Evolutionary conservation across 2,329 filamentous ascomycete species (phyloP).

Genomic region (Raffaelea arxii): DNA sequence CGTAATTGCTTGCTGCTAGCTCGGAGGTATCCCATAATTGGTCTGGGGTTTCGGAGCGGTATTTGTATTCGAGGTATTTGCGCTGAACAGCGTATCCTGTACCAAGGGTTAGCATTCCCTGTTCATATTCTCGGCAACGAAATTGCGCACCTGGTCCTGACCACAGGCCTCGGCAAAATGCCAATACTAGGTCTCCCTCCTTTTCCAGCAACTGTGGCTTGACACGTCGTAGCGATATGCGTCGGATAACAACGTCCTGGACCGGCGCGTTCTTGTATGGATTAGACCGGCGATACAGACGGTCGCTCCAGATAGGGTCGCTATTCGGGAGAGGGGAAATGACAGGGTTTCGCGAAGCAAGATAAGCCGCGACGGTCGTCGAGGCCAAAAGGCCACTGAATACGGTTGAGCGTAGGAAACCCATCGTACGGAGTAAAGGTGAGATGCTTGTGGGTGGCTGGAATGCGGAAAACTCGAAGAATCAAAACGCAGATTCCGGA

Average conservation of each 20-base stretch:
- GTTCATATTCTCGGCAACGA: too few species aligned
- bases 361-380: conserved; percentile 39
- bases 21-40: conserved; percentile 53
- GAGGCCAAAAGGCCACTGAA: conserved; percentile 37
- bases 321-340: conserved; percentile 45
- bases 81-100: conserved; percentile 50
- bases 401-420: conserved; percentile 38
- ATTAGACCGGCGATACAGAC: conserved; percentile 24
- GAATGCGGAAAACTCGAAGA: neutral
- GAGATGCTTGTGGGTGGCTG: too few species aligned
- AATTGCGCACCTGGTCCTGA: conserved; percentile 51
- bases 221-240: conserved; percentile 53
- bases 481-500: too few species aligned
- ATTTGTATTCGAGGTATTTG: conserved; percentile 48
- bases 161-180: conserved; percentile 61
- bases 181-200: conserved; percentile 46
- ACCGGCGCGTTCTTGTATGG: conserved; percentile 50
- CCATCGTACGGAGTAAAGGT: too few species aligned
- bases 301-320: conserved; percentile 46
- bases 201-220: conserved; percentile 54
- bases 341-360: conserved; percentile 45
- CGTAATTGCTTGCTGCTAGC: conserved; percentile 46
- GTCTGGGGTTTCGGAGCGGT: conserved; percentile 42
- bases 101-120: neutral
- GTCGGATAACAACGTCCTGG: conserved; percentile 55